Evolutionary conservation across 169 alveolate species (phyloP).

Genomic region (Eimeria maxima): DNA sequence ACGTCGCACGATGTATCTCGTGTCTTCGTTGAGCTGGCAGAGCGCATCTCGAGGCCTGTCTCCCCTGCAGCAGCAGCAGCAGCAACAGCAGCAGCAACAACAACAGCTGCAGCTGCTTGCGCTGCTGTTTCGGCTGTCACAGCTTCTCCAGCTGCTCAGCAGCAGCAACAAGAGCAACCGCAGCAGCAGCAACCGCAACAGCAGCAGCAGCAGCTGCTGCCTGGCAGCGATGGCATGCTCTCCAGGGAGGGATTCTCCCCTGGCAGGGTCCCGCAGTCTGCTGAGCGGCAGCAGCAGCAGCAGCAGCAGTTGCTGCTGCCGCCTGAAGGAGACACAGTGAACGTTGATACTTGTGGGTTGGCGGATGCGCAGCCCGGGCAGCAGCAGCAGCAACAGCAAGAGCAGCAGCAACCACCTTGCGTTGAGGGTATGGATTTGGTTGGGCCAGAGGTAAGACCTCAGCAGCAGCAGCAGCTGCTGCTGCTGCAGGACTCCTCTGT

Average conservation of each 20-base stretch:
- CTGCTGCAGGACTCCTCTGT: neutral
- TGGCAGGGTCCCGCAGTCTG: neutral
- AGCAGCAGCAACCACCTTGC: neutral
- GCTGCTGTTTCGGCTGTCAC: neutral
- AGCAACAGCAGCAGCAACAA: neutral
- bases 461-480: slow-evolving; percentile 32
- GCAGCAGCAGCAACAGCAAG: slow-evolving; percentile 40
- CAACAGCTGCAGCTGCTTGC: neutral
- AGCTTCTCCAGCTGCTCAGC: neutral
- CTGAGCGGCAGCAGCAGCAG: slow-evolving; percentile 44
- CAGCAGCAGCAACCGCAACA: slow-evolving; percentile 21
- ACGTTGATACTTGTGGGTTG: neutral
- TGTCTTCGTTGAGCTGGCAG: neutral
- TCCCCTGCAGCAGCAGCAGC: neutral
- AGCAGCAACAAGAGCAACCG: neutral
- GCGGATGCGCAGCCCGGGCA: neutral
- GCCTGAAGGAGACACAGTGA: slow-evolving; percentile 5
- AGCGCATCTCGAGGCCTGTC: neutral
- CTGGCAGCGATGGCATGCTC: neutral
- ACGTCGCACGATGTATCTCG: neutral
- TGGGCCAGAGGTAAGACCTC: neutral
- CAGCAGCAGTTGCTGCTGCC: neutral
- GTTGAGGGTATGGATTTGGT: neutral
- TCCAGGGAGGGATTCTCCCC: slow-evolving; percentile 3
- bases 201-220: slow-evolving; percentile 15